Evolutionary conservation across 495 filamentous ascomycete genomes (phyloP).

Genomic region (Cetradonia linearis): DNA sequence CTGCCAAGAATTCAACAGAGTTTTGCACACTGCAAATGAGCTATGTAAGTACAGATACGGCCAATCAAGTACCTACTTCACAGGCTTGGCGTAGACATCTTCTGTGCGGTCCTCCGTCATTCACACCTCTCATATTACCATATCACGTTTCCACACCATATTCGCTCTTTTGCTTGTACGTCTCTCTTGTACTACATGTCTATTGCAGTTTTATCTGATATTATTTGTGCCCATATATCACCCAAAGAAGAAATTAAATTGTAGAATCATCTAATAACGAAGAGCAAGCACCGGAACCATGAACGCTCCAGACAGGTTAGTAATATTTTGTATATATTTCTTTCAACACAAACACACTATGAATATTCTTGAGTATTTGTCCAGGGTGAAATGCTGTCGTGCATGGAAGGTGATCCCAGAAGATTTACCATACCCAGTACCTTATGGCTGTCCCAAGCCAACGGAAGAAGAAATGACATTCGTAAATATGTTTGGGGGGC

Average conservation of each 20-base stretch:
- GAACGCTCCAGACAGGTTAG: conserved; percentile 65
- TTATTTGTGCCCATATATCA: neutral
- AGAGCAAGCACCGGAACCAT: neutral
- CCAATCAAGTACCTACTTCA: neutral
- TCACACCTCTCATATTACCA: neutral
- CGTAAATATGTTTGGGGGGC: neutral
- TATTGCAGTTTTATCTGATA: neutral
- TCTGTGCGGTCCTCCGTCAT: neutral
- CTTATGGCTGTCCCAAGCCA: neutral
- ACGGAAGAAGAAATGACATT: neutral
- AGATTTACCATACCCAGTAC: neutral
- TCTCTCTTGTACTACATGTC: too few species aligned
- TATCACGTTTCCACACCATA: neutral
- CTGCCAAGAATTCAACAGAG: neutral
- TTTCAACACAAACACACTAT: neutral
- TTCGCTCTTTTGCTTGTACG: neutral
- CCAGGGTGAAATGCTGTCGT: neutral
- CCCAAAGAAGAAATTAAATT: neutral
- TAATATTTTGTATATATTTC: conserved; percentile 1
- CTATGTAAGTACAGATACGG: neutral
- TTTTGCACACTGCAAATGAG: neutral
- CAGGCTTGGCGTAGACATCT: neutral
- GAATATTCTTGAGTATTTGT: too few species aligned
- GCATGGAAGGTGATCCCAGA: neutral
- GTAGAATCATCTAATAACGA: neutral